Evolutionary conservation across 129 eudicot species (phyloP).

Genomic region (Saposhnikovia divaricata): DNA sequence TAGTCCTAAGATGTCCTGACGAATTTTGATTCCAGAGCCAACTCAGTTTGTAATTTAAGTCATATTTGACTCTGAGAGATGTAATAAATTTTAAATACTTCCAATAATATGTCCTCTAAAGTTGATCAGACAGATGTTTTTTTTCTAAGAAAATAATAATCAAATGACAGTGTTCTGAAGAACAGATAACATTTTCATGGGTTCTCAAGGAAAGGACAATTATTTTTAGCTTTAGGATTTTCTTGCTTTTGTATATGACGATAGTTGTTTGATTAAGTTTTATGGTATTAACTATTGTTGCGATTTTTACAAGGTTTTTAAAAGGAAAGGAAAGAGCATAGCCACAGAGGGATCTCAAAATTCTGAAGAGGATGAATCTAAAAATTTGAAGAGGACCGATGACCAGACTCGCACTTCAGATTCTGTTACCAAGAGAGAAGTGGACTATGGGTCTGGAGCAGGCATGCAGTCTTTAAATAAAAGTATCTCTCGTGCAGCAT

Average conservation of each 20-base stretch:
- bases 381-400: slow-evolving; percentile 42
- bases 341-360: slow-evolving; percentile 41
- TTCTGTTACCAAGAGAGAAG: slow-evolving; percentile 28
- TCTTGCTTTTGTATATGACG: background rate
- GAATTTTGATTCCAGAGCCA: background rate
- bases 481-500: slow-evolving; percentile 28
- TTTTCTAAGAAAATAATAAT: background rate
- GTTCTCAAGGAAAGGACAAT: background rate
- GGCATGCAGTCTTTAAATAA: slow-evolving; percentile 18
- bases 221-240: background rate
- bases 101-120: background rate
- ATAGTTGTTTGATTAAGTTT: background rate
- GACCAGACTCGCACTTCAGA: slow-evolving; percentile 27
- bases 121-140: background rate
- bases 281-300: background rate
- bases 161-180: background rate
- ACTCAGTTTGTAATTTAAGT: background rate
- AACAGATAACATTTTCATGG: background rate
- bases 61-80: background rate
- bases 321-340: slow-evolving; percentile 58
- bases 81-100: background rate
- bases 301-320: slow-evolving; percentile 19
- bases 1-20: background rate
- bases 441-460: slow-evolving; percentile 35
- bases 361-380: slow-evolving; percentile 49